Percentiles rank a stretch among this genome's conserved stretches.
Conservation (phyloP, 2,329 filamentous ascomycete species). For the Leptographium procerum region DNA sequence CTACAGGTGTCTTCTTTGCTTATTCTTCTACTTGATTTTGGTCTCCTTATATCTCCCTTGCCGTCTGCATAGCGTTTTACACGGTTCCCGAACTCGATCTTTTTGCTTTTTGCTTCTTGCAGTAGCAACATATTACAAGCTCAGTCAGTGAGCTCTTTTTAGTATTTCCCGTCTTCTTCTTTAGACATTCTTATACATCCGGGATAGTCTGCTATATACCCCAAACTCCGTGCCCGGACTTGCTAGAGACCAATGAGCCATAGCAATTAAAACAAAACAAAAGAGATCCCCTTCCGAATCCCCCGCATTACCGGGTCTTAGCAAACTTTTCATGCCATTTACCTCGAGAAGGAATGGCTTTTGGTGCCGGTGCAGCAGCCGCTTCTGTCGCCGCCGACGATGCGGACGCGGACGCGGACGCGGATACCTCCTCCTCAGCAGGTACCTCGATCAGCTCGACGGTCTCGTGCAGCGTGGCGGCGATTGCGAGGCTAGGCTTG, state of each 20-base stretch:
- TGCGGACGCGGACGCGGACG: too few species aligned
- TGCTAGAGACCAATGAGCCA: too few species aligned
- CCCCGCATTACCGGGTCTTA: conserved; percentile 24
- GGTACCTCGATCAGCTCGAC: conserved; percentile 42
- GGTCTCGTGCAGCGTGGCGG: conserved; percentile 50
- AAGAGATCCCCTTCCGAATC: too few species aligned
- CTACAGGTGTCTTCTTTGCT: too few species aligned
- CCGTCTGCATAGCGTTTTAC: not conserved
- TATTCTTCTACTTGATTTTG: not conserved
- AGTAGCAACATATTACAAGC: not conserved
- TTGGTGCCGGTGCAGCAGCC: not conserved
- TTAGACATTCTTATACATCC: not conserved
- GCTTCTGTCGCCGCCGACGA: not conserved
- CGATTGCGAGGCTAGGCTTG: conserved; percentile 29
- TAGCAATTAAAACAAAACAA: not conserved
- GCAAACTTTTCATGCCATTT: conserved; percentile 54
- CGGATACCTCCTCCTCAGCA: conserved; percentile 21
- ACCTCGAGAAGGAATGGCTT: conserved; percentile 25
- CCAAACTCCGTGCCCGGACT: too few species aligned
- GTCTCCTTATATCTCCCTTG: not conserved
- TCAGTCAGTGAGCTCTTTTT: not conserved
- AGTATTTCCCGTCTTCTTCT: not conserved
- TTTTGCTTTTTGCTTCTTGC: not conserved
- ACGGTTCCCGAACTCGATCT: not conserved
- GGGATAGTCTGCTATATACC: not conserved